A percentile compares a stretch with the other conserved stretches of the same genome.
phyloP scores from a whole-genome alignment of 2,329 filamentous ascomycete species.

The Alternaria incomplexa region DNA sequence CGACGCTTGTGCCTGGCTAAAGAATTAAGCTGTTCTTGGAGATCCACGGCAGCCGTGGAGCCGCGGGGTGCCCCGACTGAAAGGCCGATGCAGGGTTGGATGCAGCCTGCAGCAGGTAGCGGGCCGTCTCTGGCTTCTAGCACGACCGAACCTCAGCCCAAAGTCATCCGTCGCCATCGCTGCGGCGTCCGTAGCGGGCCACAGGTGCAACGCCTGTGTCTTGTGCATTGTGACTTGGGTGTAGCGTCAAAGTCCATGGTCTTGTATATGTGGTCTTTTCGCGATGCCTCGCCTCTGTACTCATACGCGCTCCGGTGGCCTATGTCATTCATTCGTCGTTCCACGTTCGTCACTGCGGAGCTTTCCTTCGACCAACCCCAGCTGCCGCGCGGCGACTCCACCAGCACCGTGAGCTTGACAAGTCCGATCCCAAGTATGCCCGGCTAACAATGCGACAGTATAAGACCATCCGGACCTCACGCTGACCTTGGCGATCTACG shows the following conservation, averaged over 20 bases:
- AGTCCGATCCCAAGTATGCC: neutral
- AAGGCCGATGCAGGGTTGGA: neutral
- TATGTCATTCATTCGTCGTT: neutral
- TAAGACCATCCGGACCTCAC: neutral
- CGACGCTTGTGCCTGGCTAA: conserved; percentile 11
- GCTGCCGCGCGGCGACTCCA: conserved; percentile 22
- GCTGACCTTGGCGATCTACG: neutral
- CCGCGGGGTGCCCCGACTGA: conserved; percentile 2
- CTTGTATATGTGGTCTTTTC: conserved; percentile 1
- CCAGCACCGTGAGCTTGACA: conserved; percentile 11
- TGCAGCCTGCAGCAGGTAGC: conserved; percentile 3
- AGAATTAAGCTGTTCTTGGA: neutral
- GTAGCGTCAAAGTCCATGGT: neutral
- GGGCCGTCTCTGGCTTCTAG: conserved; percentile 1
- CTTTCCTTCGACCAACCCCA: conserved; percentile 1
- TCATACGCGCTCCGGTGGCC: neutral
- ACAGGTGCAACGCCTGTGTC: conserved; percentile 1
- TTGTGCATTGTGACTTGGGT: conserved; percentile 2
- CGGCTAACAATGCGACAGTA: conserved; percentile 6
- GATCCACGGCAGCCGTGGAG: conserved; percentile 5
- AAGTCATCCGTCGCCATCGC: conserved; percentile 3
- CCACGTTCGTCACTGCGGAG: conserved; percentile 1
- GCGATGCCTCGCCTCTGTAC: neutral
- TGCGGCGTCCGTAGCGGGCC: conserved; percentile 8
- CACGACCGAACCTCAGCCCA: conserved; percentile 1